Percentiles rank a stretch among this genome's conserved stretches.
Evolutionary conservation across 1,284 basidiomycete genomes (phyloP).

Genomic region (Xerocomus minutiporus): DNA sequence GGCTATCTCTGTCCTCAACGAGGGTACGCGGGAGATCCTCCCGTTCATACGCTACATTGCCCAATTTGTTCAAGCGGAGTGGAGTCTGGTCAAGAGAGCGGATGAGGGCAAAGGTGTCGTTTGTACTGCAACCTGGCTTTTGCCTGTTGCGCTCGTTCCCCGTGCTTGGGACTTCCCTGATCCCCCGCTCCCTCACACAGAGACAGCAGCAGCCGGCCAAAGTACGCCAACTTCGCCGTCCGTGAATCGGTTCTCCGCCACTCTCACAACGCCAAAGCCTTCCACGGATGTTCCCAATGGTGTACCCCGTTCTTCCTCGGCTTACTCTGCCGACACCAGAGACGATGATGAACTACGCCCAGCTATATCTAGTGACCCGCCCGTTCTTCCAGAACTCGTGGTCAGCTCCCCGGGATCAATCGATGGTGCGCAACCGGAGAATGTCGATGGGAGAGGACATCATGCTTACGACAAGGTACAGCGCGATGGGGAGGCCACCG

Average conservation of each 20-base stretch:
- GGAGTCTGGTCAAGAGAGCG: slow-evolving; percentile 55
- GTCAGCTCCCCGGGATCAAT: slow-evolving; percentile 35
- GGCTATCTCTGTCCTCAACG: slow-evolving; percentile 60
- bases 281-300: slow-evolving; percentile 23
- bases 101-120: slow-evolving; percentile 72
- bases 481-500: slow-evolving; percentile 19
- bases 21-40: slow-evolving; percentile 69
- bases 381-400: slow-evolving; percentile 35
- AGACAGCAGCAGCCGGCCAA: slow-evolving; percentile 13
- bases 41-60: slow-evolving; percentile 76
- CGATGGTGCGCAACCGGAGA: slow-evolving; percentile 25
- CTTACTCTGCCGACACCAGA: slow-evolving; percentile 27
- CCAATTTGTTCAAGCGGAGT: slow-evolving; percentile 72
- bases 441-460: slow-evolving; percentile 11
- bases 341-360: slow-evolving; percentile 24
- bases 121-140: slow-evolving; percentile 80
- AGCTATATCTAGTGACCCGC: slow-evolving; percentile 30
- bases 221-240: slow-evolving; percentile 22
- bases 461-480: slow-evolving; percentile 20
- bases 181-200: slow-evolving; percentile 30
- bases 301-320: slow-evolving; percentile 26
- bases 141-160: slow-evolving; percentile 72
- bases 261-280: slow-evolving; percentile 30
- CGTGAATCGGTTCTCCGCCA: slow-evolving; percentile 27
- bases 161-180: slow-evolving; percentile 72